These are phyloP conservation scores for Gymnopilus junonius DNA, from an alignment of 768 basidiomycete genomes.

Conservation along the genomic window DNA sequence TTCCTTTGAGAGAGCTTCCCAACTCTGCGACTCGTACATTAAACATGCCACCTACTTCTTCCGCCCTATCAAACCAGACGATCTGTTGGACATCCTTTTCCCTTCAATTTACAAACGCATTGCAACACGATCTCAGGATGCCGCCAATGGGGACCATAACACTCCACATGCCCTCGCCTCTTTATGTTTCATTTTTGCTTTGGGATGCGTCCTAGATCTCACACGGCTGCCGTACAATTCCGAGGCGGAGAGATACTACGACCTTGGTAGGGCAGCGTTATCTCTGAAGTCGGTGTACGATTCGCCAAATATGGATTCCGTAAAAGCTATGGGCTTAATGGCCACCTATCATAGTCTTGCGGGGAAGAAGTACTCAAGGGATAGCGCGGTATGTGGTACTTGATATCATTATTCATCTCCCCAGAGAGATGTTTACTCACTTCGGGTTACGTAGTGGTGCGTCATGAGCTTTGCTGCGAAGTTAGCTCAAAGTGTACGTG, in stretches of 20 bases:
- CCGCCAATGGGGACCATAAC: background rate
- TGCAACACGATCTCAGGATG: conserved; percentile 8
- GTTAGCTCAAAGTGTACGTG: conserved; percentile 55
- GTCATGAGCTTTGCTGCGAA: conserved; percentile 62
- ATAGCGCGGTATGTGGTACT: conserved; percentile 41
- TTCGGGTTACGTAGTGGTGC: conserved; percentile 42
- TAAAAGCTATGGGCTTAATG: conserved; percentile 63
- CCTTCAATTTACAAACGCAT: conserved; percentile 40
- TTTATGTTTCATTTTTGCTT: conserved; percentile 61
- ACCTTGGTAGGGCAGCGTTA: conserved; percentile 58
- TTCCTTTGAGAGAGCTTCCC: conserved; percentile 41
- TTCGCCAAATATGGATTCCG: conserved; percentile 56
- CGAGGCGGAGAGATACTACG: conserved; percentile 65
- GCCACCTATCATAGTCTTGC: conserved; percentile 58
- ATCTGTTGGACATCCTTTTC: conserved; percentile 44
- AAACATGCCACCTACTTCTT: conserved; percentile 54
- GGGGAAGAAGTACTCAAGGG: conserved; percentile 54
- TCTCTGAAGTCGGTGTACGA: conserved; percentile 56
- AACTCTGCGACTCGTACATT: conserved; percentile 47
- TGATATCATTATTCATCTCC: conserved; percentile 11
- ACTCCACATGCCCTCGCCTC: conserved; percentile 56
- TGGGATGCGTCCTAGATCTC: conserved; percentile 65
- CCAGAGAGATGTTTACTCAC: background rate
- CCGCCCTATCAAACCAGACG: conserved; percentile 52
- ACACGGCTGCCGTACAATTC: conserved; percentile 53